Evolutionary conservation across 257 asterid species (phyloP).

Genomic region (Lithospermum erythrorhizon): DNA sequence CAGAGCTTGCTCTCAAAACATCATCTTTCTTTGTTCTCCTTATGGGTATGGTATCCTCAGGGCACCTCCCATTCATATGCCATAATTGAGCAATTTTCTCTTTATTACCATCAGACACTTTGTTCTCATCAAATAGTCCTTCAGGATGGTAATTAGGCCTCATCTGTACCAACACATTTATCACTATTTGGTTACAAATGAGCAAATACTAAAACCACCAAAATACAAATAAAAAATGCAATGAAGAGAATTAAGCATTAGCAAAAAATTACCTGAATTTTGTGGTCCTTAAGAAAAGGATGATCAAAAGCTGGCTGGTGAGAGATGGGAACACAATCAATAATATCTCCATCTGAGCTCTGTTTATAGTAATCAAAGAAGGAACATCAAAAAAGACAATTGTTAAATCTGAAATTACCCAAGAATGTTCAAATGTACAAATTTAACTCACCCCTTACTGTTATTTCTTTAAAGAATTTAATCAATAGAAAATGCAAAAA

Average conservation of each 20-base stretch:
- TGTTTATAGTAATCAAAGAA: neutral
- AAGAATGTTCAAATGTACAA: neutral
- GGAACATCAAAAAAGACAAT: neutral
- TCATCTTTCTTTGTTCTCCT: neutral
- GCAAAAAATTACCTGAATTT: neutral
- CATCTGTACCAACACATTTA: neutral
- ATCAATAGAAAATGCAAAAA: no score
- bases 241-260: no score
- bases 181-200: neutral
- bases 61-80: neutral
- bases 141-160: neutral
- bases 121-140: neutral
- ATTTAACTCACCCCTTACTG: neutral
- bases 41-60: neutral
- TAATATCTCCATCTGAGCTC: neutral
- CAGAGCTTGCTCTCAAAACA: neutral
- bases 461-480: neutral
- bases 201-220: no score
- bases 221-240: neutral
- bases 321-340: neutral
- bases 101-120: neutral
- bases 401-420: neutral
- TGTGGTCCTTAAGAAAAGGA: neutral
- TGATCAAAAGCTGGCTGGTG: neutral
- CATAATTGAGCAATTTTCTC: neutral